Conservation (phyloP, 2,329 filamentous ascomycete genomes). For the Paramyrothecium sp. region DNA sequence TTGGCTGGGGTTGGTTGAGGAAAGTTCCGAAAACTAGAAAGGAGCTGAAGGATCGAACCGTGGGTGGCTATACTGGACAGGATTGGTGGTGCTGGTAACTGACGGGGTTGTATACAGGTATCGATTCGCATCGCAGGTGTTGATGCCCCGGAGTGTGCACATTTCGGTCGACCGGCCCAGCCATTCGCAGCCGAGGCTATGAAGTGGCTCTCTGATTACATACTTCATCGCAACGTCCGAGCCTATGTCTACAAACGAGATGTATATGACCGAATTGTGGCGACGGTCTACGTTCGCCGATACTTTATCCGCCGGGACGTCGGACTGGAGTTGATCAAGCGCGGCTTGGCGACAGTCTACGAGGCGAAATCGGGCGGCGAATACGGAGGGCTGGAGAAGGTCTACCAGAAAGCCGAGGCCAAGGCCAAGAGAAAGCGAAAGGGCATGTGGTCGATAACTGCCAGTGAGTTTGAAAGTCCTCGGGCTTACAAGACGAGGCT, state of each 20-base stretch:
- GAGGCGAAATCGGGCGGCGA: constrained; percentile 89
- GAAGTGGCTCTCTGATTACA: constrained; percentile 72
- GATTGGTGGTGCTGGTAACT: background rate
- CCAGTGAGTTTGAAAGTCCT: constrained; percentile 72
- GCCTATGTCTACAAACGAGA: constrained; percentile 82
- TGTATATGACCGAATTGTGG: constrained; percentile 90
- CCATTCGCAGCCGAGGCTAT: constrained; percentile 80
- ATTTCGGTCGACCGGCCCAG: constrained; percentile 88
- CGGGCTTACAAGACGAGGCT: constrained; percentile 74
- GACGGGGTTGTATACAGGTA: constrained; percentile 52
- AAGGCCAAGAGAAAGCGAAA: constrained; percentile 62
- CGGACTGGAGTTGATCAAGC: constrained; percentile 83
- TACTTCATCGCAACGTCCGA: constrained; percentile 72
- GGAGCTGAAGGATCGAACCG: constrained; percentile 73
- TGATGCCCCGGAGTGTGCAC: constrained; percentile 88
- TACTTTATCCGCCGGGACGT: constrained; percentile 75
- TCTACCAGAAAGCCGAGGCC: constrained; percentile 66
- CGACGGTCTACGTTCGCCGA: constrained; percentile 74
- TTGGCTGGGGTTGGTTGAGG: constrained; percentile 92
- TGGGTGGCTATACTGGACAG: constrained; percentile 38
- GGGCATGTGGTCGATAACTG: constrained; percentile 74
- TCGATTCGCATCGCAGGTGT: constrained; percentile 86
- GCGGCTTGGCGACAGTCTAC: constrained; percentile 85
- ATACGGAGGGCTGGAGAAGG: constrained; percentile 69
- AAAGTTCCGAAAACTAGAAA: constrained; percentile 68